Evolutionary conservation across 371 early-diverging fungal species (phyloP), one percentile per base, ranked within the genome.

Genomic region (Mortierella sp.): DNA sequence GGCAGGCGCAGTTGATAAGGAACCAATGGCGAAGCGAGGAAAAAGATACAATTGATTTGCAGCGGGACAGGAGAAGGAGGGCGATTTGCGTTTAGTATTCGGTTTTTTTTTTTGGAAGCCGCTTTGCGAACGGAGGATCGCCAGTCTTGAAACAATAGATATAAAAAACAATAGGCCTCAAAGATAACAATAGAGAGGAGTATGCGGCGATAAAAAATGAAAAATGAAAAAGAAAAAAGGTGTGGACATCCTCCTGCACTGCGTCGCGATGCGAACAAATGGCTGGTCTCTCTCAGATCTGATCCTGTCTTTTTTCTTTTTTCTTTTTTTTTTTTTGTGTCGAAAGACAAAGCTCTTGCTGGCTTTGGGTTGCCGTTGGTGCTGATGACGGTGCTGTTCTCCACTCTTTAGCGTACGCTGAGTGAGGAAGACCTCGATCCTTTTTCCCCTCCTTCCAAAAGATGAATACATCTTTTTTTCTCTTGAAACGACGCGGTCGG

Each of bases 21-120:
- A 62, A 28, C 35, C 30, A 62, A 26, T 16, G 47, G 66, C 52
- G n/a, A 49, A 54, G 51, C 35, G 54, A 55, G 63, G 47, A 40
- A 62, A 72, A 39, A 28, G 49, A 30, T 32, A 49, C 32, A 47
- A 28, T 9, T 28, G 55, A 40, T 40, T 28, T 37, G 43, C 37
- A 60, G 14, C 54, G 64, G 64, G 63, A 64, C 45, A 64, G 66
- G 67, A 35, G 64, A 52, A 45, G 68, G 62, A 62, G 55, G 62
- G 69, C 54, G 62, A 61, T 43, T 63, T 45, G 69, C 57, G 74
- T 75, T 77, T 77, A 77, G 77, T 77, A 77, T 67, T 68, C 49
- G 55, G 35, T 16, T 30, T 37, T 22, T 24, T 43, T 66, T 57
- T 52, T 55, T 39, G 51, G 51, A 51, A 45, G 62, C 43, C 63